These are phyloP conservation scores for Populus deltoides DNA, from an alignment of 345 rosid species.

Conservation along the genomic window DNA sequence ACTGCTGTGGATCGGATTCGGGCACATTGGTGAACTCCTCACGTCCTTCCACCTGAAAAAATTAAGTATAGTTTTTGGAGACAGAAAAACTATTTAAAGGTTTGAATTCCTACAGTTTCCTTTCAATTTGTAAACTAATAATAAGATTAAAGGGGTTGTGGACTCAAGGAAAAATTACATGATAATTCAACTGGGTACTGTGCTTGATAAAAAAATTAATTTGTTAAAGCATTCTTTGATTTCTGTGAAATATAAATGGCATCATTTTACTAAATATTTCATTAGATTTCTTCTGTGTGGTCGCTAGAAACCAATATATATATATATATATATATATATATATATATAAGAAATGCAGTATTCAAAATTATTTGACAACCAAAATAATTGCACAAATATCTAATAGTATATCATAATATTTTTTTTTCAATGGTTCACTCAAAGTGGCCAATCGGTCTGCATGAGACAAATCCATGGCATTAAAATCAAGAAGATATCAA, in stretches of 20 bases:
- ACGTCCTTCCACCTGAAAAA: conserved; percentile 70
- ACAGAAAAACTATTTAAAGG: neutral
- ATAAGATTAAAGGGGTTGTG: neutral
- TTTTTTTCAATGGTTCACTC: neutral
- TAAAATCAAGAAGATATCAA: neutral
- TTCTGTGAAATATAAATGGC: neutral
- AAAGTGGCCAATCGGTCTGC: neutral
- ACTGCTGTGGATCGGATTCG: conserved; percentile 20
- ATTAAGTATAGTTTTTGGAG: neutral
- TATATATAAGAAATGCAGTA: neutral
- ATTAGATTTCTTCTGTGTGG: neutral
- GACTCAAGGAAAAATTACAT: neutral
- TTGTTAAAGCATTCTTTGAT: neutral
- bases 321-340: too few relatives aligned
- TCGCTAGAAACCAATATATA: neutral
- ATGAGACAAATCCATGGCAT: neutral
- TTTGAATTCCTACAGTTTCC: neutral
- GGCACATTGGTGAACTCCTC: conserved; percentile 51
- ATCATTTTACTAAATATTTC: neutral
- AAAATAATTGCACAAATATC: neutral
- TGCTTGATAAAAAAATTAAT: too few relatives aligned
- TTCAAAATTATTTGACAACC: neutral
- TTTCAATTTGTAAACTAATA: neutral
- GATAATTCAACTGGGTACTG: neutral
- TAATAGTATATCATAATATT: too few relatives aligned